Evolutionary conservation across 345 rosid species (phyloP), one percentile per base, ranked within the genome.

Genomic region (Angophora floribunda): DNA sequence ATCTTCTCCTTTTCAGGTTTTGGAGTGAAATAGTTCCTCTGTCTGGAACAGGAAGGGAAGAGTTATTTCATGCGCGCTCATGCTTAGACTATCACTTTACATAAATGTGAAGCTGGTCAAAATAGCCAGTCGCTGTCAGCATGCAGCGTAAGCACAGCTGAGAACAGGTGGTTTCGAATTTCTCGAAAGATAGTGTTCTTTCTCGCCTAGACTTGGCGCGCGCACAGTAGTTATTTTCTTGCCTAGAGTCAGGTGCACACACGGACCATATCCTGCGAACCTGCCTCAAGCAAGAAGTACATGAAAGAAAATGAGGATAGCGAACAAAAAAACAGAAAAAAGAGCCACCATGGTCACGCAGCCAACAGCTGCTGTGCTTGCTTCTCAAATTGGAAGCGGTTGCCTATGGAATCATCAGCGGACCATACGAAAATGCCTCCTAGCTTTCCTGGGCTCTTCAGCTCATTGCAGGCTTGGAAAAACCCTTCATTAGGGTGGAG

Each of bases 371-470:
- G 89, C 79, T 90, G 94, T 3, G 94, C 91, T 85, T 88, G 87
- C 85, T 89, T 92, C 89, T 93, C 94, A 9, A 90, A 89, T 51
- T 51, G 86, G 53, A 91, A 92, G 36, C 80, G 87, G 32, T 80
- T 86, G 24, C 79, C 22, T 70, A 65, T 86, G 10, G 94, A 91
- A 41, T 93, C 92, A 87, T 93, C 93, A 28, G 94, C 95, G 32
- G 86, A 92, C 93, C 93, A 92, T 51, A 89, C 61, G 57, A 92
- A 92, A 85, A 93, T 91, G 47, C 92, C 94, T 32, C 91, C 88
- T 6, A 92, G 90, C 75, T 90, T 88, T 24, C 78, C 85, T 86
- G 86, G 88, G 67, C 86, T 89, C 90, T 85, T 90, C 67, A 91
- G 91, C 85, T 86, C 63, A 7, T 50, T 79, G 91, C 94, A 91